A percentile compares a stretch with the other conserved stretches of the same genome.
phyloP scores from a whole-genome alignment of 75 land plant genomes.

The Pseudotsuga menziesii region DNA sequence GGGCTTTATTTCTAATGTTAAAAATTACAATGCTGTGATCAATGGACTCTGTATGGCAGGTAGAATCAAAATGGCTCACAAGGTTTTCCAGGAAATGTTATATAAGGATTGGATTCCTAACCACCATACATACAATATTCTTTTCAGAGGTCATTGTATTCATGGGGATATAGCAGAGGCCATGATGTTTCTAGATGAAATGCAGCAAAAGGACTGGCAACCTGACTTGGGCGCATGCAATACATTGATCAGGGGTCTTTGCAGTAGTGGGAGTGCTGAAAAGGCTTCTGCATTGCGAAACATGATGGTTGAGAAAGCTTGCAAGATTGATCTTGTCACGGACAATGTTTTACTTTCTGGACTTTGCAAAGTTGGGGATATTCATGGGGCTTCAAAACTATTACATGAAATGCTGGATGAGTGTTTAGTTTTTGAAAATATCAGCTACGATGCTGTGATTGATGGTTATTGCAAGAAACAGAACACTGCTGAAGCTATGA shows the following conservation, averaged over 20 bases:
- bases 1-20: background rate
- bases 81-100: background rate
- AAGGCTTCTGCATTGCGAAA: background rate
- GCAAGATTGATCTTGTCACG: background rate
- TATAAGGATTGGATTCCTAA: constrained; percentile 1
- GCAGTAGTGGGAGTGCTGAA: background rate
- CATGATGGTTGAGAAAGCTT: background rate
- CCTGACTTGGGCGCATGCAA: background rate
- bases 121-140: background rate
- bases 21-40: background rate
- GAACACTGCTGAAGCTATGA: background rate
- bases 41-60: background rate
- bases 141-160: background rate
- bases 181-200: background rate
- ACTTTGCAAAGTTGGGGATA: background rate
- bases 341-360: background rate
- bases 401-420: background rate
- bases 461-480: background rate
- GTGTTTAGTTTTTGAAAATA: background rate
- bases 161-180: background rate
- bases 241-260: background rate
- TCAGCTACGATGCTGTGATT: background rate
- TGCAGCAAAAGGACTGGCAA: background rate
- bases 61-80: background rate
- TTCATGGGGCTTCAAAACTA: background rate